Evolutionary conservation across 1,284 basidiomycete species (phyloP), one percentile per base, ranked within the genome.

Genomic region (Cryptococcus jaspeensis): DNA sequence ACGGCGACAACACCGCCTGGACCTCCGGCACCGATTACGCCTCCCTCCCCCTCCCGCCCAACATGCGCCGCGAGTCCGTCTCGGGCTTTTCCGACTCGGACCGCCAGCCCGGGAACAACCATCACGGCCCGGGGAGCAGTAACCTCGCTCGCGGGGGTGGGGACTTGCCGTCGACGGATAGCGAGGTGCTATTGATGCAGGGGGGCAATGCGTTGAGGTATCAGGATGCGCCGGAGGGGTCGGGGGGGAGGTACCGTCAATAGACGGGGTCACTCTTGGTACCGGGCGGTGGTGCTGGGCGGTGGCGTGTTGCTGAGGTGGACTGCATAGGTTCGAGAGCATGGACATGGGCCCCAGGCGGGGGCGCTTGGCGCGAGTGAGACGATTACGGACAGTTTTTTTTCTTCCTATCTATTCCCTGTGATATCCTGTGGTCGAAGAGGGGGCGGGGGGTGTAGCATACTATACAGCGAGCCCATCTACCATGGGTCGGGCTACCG

Each of bases 1-100:
- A 64, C 49, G 47, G 53, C 18, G 63, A 70, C 44, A 66, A 71
- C 40, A 23, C 53, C 2, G 62, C 54, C 6, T 66, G 60, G 61
- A 50, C 65, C 9, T 54, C 62, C 5, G 55, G 56, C 11, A 49
- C 53, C n/a, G 63, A 62, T 36, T 55, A 60, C 36, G 49, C 39
- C 20, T 47, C 60, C 11, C 41, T 70, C 2, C 50, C 60, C 15
- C 43, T 70, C 2, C 70, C 70, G 3, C 72, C 72, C 52, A 74
- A 74, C 56, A 62, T 74, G 54, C 55, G 67, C 23, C 57, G 70
- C 32, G 72, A 71, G 15, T 58, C 52, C n/a, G 63, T 59, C 25
- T 57, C 54, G 11, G 51, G 52, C 15, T 71, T 60, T 58, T 48
- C 46, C 37, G 58, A 62, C 39, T 60, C 60, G 8, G 70, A 71